Percentiles rank a stretch among this genome's conserved stretches.
Conservation (phyloP, 306 rosid genomes). For the Alnus rubra region DNA sequence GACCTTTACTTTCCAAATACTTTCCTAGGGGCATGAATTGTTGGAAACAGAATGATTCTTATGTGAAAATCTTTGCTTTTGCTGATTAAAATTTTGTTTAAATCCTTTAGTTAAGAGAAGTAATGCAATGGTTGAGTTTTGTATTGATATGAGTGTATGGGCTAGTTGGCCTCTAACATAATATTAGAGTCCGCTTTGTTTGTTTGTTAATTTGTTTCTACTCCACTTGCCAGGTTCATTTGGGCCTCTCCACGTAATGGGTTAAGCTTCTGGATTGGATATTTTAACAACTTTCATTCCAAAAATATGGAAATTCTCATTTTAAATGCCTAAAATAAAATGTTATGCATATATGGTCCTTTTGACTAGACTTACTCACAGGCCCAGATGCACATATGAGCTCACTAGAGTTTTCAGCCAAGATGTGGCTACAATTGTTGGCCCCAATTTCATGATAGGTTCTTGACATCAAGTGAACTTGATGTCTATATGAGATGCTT, state of each 20-base stretch:
- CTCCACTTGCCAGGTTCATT: not conserved
- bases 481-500: not conserved
- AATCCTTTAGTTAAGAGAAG: not conserved
- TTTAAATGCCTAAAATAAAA: not conserved
- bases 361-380: not conserved
- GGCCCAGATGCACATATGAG: not conserved
- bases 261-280: not conserved
- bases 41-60: not conserved
- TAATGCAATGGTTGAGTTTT: not conserved
- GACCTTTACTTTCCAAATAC: too few relatives aligned
- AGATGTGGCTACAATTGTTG: not conserved
- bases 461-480: not conserved
- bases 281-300: not conserved
- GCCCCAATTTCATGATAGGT: not conserved
- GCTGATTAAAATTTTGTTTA: not conserved
- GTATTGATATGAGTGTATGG: not conserved
- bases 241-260: not conserved
- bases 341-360: not conserved
- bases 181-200: not conserved
- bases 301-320: not conserved
- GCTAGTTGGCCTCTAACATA: not conserved
- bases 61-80: not conserved
- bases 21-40: not conserved
- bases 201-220: not conserved
- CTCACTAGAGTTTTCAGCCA: not conserved